Base-by-base conservation (phyloP, 2,329 filamentous ascomycete species). In the Cordyceps sp. region DNA sequence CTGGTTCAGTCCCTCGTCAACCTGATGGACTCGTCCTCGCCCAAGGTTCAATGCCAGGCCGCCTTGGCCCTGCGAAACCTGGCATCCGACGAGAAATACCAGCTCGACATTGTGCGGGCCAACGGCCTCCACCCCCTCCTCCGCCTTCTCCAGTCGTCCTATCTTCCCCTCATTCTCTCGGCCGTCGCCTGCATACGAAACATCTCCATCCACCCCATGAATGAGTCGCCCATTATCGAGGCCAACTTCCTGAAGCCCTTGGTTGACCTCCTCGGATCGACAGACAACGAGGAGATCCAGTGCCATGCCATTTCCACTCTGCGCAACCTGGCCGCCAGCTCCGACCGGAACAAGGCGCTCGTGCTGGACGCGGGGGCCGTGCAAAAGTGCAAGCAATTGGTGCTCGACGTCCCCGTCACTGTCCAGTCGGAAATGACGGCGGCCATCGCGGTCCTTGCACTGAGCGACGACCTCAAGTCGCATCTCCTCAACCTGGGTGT, bases 361-460 rank as follows among this genome's bases (percentile, higher is more conserved):
- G 90, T 98, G 1, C 62, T 98, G 30, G 85, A 96, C 55, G 90
- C 90, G 22, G 90, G 90, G 17, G 90, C 90, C 2, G 90, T 98
- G 25, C 85, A 96, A 52, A 96, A 96, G 55, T 98, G 90, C 73
- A 96, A 94, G 58, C 84, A 96, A 50, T 67, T 98, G 32, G 86
- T 98, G 17, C 64, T 98, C 14, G 78, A 92, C 34, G 90, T 96
- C 3, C 85, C 90, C 0, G 69, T 96, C 30, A 88, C 82, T 25
- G 90, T 98, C 3, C 90, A 98, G 53, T 94, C 86, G 2, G 90
- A 98, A 55, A 98, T 98, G 90, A 98, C 90, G 5, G 90, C 90
- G n/a, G 90, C 90, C 2, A 94, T 98, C 55, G 90, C 90, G 24
- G 90, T 98, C 12, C 67, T 98, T 40, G 90, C 90, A 14, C 62